phyloP scores from a whole-genome alignment of 139 green algal species.

The Auxenochlorella pyrenoidosa region DNA sequence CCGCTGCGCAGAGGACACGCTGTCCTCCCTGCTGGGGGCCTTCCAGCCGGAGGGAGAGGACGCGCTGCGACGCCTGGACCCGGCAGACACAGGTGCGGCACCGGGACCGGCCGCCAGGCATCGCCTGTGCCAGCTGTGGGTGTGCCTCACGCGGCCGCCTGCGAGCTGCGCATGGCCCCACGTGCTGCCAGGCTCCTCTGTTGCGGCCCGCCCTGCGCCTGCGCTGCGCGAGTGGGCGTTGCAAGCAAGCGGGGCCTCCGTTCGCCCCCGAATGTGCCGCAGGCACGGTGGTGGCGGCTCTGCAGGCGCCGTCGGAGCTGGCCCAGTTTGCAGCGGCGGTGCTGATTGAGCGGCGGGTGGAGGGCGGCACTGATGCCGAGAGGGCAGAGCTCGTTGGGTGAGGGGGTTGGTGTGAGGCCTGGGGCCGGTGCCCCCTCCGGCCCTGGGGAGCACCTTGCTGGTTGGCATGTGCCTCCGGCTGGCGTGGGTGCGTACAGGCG shows the following conservation, averaged over 20 bases:
- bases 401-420: too few relatives aligned
- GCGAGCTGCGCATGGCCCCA: too few relatives aligned
- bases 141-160: not conserved
- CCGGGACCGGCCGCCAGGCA: too few relatives aligned
- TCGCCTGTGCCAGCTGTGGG: not conserved
- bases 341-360: constrained; percentile 11
- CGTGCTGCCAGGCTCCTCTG: too few relatives aligned
- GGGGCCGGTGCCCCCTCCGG: too few relatives aligned
- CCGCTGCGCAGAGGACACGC: constrained; percentile 22
- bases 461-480: too few relatives aligned
- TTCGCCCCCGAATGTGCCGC: too few relatives aligned
- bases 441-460: too few relatives aligned
- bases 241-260: not conserved
- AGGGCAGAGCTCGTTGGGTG: not conserved
- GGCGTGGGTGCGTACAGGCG: too few relatives aligned
- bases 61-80: not conserved
- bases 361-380: constrained; percentile 1
- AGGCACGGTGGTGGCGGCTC: constrained; percentile 10
- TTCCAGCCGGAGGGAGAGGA: not conserved
- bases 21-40: not conserved
- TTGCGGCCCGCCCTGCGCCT: too few relatives aligned
- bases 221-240: too few relatives aligned
- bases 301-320: constrained; percentile 15
- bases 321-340: constrained; percentile 35
- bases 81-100: not conserved